Base-by-base conservation (phyloP, 208 protist genomes). In the Leishmania lainsoni region DNA sequence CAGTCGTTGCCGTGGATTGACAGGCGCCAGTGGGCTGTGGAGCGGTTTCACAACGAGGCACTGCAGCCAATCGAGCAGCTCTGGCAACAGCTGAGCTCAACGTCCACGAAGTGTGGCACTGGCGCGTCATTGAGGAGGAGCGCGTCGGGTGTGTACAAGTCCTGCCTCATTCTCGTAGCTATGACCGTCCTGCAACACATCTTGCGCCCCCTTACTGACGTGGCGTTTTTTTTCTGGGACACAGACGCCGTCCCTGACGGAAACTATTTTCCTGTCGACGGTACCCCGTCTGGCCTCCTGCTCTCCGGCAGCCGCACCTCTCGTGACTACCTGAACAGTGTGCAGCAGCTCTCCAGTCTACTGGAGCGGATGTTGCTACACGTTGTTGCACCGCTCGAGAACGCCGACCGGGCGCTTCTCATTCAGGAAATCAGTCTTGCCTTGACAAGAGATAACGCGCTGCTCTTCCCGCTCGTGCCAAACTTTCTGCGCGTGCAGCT, bases 381-480 rank as follows among this genome's bases (percentile, higher is more conserved):
- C 16, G 9, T 84, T 17, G 59, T 86, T 32, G 79, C 68, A 17
- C 61, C 66, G 16, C 71, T 79, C 9, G 78, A 88, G 20, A 70
- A 86, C 54, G 35, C 69, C 6, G 63, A 79, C 22, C 69, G 79
- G 63, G 90, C 84, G 26, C 78, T 80, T 72, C 61, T 93, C 10
- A 80, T 90, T 35, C 86, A 91, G 69, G 29, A 87, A 10, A 81
- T 93, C 42, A 76, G 68, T 32, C 51, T 81, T 12, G 86, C 86
- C 3, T 83, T 97, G 66, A 76, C 86, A 17, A 84, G 81, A 39
- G 91, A 95, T 76, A 87, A 92, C 71, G 78, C 61, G 42, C 70
- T 83, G 12, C 79, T 89, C n/a, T 93, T 97, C 79, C 87, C 90
- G 14, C 81, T 89, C 66, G 72, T 94, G n/a, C 89, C 91, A 10